phyloP scores from a whole-genome alignment of 2,329 filamentous ascomycete genomes.

The Fusarium denticulatum region DNA sequence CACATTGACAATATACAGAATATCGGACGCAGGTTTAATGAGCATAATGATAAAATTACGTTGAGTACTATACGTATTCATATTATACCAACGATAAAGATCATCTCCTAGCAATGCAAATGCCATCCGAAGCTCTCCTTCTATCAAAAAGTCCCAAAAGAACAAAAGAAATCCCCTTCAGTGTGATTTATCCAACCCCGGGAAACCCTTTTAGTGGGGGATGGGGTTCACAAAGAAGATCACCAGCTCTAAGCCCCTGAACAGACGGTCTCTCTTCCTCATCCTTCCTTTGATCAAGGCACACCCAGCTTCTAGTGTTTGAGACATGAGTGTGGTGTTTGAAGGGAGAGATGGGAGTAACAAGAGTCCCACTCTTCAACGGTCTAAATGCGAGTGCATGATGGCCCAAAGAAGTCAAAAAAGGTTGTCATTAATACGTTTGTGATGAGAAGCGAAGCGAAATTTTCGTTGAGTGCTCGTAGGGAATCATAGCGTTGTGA shows the following conservation, averaged over 20 bases:
- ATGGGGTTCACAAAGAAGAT: slow-evolving; percentile 11
- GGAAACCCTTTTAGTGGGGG: background rate
- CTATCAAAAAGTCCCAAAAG: slow-evolving; percentile 15
- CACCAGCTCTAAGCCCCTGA: slow-evolving; percentile 16
- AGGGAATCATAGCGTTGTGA: slow-evolving; percentile 13
- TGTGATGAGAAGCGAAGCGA: slow-evolving; percentile 22
- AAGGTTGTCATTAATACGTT: slow-evolving; percentile 35
- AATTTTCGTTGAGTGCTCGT: slow-evolving; percentile 30
- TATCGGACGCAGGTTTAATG: background rate
- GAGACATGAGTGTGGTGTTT: background rate
- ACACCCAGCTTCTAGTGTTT: background rate
- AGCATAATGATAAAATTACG: slow-evolving; percentile 33
- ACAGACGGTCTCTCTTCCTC: slow-evolving; percentile 1
- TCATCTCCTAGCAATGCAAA: slow-evolving; percentile 37
- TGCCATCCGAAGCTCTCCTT: slow-evolving; percentile 21
- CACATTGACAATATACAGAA: slow-evolving; percentile 8
- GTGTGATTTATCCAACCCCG: slow-evolving; percentile 8
- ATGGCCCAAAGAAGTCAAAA: slow-evolving; percentile 13
- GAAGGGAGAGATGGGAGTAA: background rate
- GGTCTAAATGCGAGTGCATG: slow-evolving; percentile 28
- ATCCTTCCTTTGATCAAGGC: background rate
- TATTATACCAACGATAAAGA: slow-evolving; percentile 37
- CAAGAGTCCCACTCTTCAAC: background rate
- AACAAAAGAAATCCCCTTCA: slow-evolving; percentile 30
- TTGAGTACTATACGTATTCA: slow-evolving; percentile 38